Evolutionary conservation across 768 basidiomycete genomes (phyloP).

Genomic region (Leucosporidium creatinivorum): DNA sequence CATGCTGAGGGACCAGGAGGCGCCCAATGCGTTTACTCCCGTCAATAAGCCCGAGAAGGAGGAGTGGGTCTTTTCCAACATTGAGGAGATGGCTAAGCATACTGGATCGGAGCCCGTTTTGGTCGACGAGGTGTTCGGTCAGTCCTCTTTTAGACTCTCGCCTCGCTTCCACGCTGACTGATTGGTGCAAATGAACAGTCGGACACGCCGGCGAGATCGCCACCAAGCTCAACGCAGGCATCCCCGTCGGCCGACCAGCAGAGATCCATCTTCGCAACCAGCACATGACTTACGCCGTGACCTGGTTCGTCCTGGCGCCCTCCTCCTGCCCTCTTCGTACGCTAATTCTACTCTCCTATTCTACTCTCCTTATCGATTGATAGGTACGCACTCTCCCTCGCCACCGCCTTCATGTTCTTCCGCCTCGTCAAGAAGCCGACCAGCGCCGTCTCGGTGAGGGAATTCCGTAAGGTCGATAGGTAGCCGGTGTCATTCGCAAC

Average conservation of each 20-base stretch:
- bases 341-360: no score
- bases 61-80: conserved; percentile 89
- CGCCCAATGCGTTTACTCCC: conserved; percentile 74
- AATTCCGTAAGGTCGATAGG: not conserved
- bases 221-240: conserved; percentile 56
- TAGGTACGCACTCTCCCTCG: not conserved
- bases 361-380: no score
- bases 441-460: not conserved
- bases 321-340: not conserved
- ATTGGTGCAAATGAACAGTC: conserved; percentile 48
- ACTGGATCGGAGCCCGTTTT: conserved; percentile 66
- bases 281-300: conserved; percentile 88
- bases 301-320: conserved; percentile 55
- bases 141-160: conserved; percentile 38
- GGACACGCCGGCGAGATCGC: conserved; percentile 72
- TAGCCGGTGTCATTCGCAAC: no score
- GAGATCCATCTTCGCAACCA: conserved; percentile 84
- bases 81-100: conserved; percentile 66
- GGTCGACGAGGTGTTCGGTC: conserved; percentile 85
- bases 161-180: not conserved
- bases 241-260: conserved; percentile 75
- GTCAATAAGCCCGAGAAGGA: conserved; percentile 71
- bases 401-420: conserved; percentile 5
- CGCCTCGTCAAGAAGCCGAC: not conserved
- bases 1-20: conserved; percentile 68